A percentile compares a stretch with the other conserved stretches of the same genome.
Evolutionary conservation across 2,329 filamentous ascomycete genomes (phyloP).

Genomic region (Pezicula rhizophila): DNA sequence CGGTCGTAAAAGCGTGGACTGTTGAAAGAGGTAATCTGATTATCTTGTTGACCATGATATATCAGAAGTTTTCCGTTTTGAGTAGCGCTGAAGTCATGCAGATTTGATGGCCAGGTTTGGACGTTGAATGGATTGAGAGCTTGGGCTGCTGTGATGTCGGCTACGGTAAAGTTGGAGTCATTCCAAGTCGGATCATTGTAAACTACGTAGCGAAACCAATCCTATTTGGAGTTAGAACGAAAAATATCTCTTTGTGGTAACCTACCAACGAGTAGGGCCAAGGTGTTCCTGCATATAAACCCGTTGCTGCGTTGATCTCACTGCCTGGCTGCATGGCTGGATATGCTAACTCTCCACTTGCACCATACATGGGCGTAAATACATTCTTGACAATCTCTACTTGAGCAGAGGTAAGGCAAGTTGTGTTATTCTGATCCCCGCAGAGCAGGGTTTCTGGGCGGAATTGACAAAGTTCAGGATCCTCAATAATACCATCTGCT

Average conservation of each 20-base stretch:
- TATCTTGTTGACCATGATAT: conserved; percentile 36
- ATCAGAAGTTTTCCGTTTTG: conserved; percentile 32
- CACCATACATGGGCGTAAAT: conserved; percentile 10
- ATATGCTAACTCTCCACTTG: conserved; percentile 11
- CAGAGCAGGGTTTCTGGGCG: conserved; percentile 7
- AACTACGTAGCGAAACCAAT: conserved; percentile 44
- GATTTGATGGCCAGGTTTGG: conserved; percentile 16
- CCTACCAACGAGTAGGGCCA: conserved; percentile 13
- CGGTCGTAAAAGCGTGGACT: conserved; percentile 18
- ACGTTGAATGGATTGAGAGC: conserved; percentile 20
- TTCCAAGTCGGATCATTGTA: conserved; percentile 36
- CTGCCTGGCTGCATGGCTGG: conserved; percentile 40
- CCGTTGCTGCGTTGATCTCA: conserved; percentile 32
- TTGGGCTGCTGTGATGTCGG: conserved; percentile 29
- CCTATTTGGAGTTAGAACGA: conserved; percentile 29
- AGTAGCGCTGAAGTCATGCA: conserved; percentile 7
- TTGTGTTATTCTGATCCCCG: background rate
- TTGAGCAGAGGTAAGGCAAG: conserved; percentile 13
- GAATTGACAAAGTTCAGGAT: conserved; percentile 30
- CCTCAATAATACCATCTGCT: conserved; percentile 29
- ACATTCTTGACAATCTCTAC: conserved; percentile 15
- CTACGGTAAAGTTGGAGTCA: conserved; percentile 30
- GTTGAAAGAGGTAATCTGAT: conserved; percentile 21
- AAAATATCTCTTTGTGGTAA: background rate
- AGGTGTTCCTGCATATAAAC: conserved; percentile 28